Evolutionary conservation across 2,329 filamentous ascomycete species (phyloP), one percentile per base, ranked within the genome.

Genomic region (Drechslerella dactyloides): DNA sequence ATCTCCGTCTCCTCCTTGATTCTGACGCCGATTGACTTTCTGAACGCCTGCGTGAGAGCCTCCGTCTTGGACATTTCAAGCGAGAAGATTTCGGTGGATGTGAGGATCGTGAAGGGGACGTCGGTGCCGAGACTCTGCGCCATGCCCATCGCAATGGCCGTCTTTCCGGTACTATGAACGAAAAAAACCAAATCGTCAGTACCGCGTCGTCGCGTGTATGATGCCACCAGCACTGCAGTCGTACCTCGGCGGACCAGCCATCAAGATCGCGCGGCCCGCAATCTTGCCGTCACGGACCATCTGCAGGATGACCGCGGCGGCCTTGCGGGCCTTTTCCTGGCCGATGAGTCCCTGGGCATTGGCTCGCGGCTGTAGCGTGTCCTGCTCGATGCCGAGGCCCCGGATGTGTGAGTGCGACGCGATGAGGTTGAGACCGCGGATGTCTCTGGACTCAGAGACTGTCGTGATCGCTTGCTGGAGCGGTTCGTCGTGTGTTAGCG

Each of bases 281-380:
- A 99, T 97, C 84, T 97, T 97, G 78, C 93, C 93, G 79, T 97
- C 92, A 82, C 96, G 97, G 77, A 96, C 96, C 94, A 99, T 99
- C 83, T 96, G 92, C 73, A 99, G 83, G 77, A 99, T 96, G 54
- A 99, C 90, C 0, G 93, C 94, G 1, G 94, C 94, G 8, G 94
- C 94, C 81, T 97, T 97, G 72, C 94, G 89, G 64, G 94, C 94
- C 83, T 96, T 96, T 78, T 96, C 89, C 82, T 99, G 94, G 51
- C 94, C 94, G 7, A 99, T 93, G 3, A 99, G 86, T 37, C 94
- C 94, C 80, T 99, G 94, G 53, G 89, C 85, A 73, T 73, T 73
- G 27, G 86, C 81, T 70, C 93, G 88, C 19, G 94, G 93, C 78
- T 96, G 93, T 75, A 99, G 33, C 5, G 91, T 94, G 78, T 96